Base-by-base conservation (phyloP, 2,329 filamentous ascomycete genomes). In the Graphiopsis chlorocephala region DNA sequence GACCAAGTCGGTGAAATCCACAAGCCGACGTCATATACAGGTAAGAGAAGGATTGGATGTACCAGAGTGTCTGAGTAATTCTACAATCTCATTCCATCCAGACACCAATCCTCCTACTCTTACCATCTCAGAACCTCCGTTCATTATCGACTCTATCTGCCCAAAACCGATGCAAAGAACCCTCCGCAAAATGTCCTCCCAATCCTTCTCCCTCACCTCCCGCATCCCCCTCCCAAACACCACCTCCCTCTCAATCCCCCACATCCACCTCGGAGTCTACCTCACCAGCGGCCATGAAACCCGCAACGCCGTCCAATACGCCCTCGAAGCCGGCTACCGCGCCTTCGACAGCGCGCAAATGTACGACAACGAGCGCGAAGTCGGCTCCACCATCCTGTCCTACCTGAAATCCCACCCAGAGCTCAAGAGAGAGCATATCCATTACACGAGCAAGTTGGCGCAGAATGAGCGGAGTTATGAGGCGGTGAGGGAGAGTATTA, bases 361-460 rank as follows among this genome's bases (percentile, higher is more conserved):
- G 86, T 88, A 88, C 73, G 79, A 85, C 72, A 95, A 95, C 67
- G 92, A 95, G 76, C 81, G 81, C 38, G 85, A 91, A 69, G 86
- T 88, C 15, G 91, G 90, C 1, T 78, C 81, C 33, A 88, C 89
- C 10, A 89, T 95, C 67, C 61, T 65, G 6, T 61, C 59, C 1
- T 75, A 70, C 60, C 60, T 74, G 35, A 67, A 71, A 47, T 17
- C 61, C 17, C 69, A 75, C 63, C 69, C 72, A 3, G 70, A 72
- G 26, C 74, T 92, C 29, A 84, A 81, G 68, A 84, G 91, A 5
- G 84, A 88, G 64, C 87, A 93, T 71, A 81, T 95, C 61, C 91
- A 91, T 77, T 93, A 91, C 75, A 95, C 91, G 0, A 90, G 88
- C 38, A 96, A 95, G 79, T 83, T 95, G 15, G 87, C 86, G 1